phyloP scores from a whole-genome alignment of 331 rosid species.

The Pyrus hybrid region DNA sequence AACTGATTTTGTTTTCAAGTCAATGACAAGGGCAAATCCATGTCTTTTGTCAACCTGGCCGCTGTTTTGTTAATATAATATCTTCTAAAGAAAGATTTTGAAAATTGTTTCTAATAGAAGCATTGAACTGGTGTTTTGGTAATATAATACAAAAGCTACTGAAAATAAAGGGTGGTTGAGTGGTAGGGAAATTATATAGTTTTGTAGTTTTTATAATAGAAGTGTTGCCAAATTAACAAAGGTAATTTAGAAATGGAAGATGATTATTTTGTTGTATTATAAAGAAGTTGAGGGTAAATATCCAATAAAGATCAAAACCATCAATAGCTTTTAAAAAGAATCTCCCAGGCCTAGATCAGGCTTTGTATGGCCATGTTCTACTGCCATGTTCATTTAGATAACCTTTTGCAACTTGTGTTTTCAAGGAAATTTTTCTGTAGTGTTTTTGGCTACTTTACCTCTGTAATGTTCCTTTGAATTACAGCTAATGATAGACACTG shows the following conservation, averaged over 20 bases:
- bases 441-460: not conserved
- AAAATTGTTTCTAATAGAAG: too few relatives aligned
- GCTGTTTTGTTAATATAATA: not conserved
- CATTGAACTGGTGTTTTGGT: not conserved
- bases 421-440: not conserved
- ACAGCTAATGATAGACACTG: constrained; percentile 20
- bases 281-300: not conserved
- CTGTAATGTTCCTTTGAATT: not conserved
- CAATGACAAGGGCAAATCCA: not conserved
- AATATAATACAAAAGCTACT: not conserved
- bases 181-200: not conserved
- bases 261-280: not conserved
- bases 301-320: not conserved
- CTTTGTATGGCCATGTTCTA: not conserved
- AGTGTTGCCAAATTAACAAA: not conserved
- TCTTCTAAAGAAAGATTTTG: too few relatives aligned
- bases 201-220: not conserved
- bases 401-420: not conserved
- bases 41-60: not conserved
- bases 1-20: not conserved
- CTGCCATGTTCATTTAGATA: not conserved
- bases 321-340: not conserved
- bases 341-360: not conserved
- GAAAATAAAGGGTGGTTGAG: not conserved
- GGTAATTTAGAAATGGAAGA: not conserved